A percentile compares a stretch with the other conserved stretches of the same genome.
Evolutionary conservation across 345 rosid genomes (phyloP).

Genomic region (Atalantia buxifolia): DNA sequence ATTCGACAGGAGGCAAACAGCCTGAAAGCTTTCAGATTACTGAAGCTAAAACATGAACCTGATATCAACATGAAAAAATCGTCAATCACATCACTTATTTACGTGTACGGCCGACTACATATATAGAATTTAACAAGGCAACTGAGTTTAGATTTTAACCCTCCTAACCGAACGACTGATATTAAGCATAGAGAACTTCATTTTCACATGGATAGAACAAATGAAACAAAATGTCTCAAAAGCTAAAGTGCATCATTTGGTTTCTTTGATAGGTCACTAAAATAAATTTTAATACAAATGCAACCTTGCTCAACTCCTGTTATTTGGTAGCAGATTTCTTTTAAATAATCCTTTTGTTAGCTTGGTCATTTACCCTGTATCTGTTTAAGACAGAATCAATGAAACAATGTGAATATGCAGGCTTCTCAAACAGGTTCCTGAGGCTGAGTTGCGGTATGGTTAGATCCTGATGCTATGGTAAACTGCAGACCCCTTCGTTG

Average conservation of each 20-base stretch:
- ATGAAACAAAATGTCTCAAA: not conserved
- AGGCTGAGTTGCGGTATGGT: constrained; percentile 27
- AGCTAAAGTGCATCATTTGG: not conserved
- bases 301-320: not conserved
- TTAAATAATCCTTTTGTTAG: not conserved
- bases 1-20: no score
- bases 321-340: not conserved
- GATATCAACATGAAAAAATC: not conserved
- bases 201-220: not conserved
- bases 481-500: constrained; percentile 76
- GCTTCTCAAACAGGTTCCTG: constrained; percentile 45
- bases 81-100: not conserved
- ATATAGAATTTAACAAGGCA: not conserved
- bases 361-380: not conserved
- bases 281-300: not conserved
- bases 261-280: not conserved
- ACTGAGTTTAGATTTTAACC: not conserved
- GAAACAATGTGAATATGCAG: not conserved
- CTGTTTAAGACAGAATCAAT: not conserved
- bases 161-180: not conserved
- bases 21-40: not conserved
- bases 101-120: not conserved
- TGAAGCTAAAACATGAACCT: not conserved
- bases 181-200: not conserved
- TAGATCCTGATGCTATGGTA: constrained; percentile 46